Conservation (phyloP, 805 yeast genomes). For the Kuraishia molischiana region DNA sequence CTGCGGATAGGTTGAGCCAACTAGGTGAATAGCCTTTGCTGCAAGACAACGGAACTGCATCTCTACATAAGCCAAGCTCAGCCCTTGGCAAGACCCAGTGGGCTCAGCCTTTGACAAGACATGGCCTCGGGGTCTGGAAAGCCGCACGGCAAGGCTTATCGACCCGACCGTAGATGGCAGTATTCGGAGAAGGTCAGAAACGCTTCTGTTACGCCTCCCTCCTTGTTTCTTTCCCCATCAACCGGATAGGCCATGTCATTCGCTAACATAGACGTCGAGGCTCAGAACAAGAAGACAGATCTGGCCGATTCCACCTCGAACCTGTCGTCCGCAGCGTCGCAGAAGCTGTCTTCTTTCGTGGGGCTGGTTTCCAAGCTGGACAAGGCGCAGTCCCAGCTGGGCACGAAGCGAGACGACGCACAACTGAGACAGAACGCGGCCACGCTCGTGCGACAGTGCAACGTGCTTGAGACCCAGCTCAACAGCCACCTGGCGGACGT, state of each 20-base stretch:
- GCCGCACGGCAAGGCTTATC: too few relatives aligned
- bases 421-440: constrained; percentile 23
- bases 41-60: too few relatives aligned
- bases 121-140: too few relatives aligned
- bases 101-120: too few relatives aligned
- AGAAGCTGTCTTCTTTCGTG: constrained; percentile 35
- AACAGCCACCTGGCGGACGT: constrained; percentile 7
- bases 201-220: too few relatives aligned
- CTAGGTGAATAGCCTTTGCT: too few relatives aligned
- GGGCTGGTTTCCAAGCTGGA: constrained; percentile 40
- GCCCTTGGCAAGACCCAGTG: too few relatives aligned
- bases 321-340: constrained; percentile 20
- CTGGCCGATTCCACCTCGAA: constrained; percentile 9
- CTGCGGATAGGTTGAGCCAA: too few relatives aligned
- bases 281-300: constrained; percentile 21
- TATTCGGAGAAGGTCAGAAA: too few relatives aligned
- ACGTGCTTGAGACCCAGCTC: constrained; percentile 9
- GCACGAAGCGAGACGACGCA: constrained; percentile 39
- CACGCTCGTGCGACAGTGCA: constrained; percentile 10
- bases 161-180: too few relatives aligned
- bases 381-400: constrained; percentile 36
- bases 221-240: too few relatives aligned
- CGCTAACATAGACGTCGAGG: constrained; percentile 42
- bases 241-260: constrained; percentile 42
- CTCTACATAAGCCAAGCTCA: too few relatives aligned